Evolutionary conservation across 73 alveolate genomes (phyloP).

Genomic region (Paramecium caudatum): DNA sequence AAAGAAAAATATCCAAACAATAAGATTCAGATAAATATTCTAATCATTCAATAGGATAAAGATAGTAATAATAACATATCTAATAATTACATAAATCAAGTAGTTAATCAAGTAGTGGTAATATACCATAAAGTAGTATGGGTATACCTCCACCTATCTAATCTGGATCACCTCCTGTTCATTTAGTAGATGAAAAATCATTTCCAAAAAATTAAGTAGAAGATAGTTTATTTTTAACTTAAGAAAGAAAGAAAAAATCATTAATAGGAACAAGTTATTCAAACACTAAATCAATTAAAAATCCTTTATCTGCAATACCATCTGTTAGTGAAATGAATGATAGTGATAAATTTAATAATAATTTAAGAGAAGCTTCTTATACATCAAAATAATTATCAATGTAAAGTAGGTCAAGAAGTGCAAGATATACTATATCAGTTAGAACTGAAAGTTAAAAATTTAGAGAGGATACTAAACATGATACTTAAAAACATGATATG

Average conservation of each 20-base stretch:
- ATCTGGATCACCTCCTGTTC: background rate
- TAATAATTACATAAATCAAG: conserved; percentile 3
- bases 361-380: background rate
- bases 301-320: conserved; percentile 52
- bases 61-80: background rate
- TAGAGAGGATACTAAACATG: conserved; percentile 3
- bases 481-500: background rate
- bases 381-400: conserved; percentile 9
- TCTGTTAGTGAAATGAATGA: conserved; percentile 52
- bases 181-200: background rate
- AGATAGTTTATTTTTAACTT: background rate
- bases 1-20: conserved; percentile 53
- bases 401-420: conserved; percentile 31
- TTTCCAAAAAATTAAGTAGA: conserved; percentile 2
- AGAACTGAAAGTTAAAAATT: conserved; percentile 19
- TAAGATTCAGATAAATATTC: conserved; percentile 61
- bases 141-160: background rate
- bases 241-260: conserved; percentile 53
- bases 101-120: conserved; percentile 40
- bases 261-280: conserved; percentile 30
- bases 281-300: conserved; percentile 9
- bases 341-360: background rate
- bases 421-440: background rate
- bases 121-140: conserved; percentile 22
- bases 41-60: background rate